Base-by-base conservation (phyloP, 2,329 filamentous ascomycete species). In the Fusarium begoniae region DNA sequence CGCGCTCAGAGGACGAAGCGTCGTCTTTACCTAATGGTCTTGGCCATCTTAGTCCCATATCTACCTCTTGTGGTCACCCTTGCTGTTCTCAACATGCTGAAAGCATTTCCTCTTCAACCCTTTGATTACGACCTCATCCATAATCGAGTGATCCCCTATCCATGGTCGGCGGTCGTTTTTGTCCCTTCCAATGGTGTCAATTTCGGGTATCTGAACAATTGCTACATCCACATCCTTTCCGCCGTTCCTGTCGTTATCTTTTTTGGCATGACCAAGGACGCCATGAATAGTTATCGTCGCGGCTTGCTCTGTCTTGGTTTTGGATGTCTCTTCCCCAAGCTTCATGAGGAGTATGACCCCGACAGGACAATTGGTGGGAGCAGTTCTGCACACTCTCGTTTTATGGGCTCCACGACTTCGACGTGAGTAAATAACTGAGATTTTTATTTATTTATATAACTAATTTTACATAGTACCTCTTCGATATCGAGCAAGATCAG, bases 251-350 rank as follows among this genome's bases (percentile, higher is more conserved):
- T 90, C 54, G 87, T 90, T 47, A 47, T 84, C 37, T 89, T 89
- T 79, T 90, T 90, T 63, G 89, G 89, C 51, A 85, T 85, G 66
- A 89, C 86, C n/a, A 83, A 83, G 32, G 88, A 90, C 37, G 87
- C 87, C 17, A 80, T 85, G 68, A 87, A 87, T 64, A 81, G 81
- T 59, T 90, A 90, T 77, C 83, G 87, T 26, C 59, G 70, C 3
- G 73, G 78, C 11, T 74, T 86, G 11, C 75, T 88, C 11, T 70
- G 67, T 13, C 6, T 86, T 32, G 85, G 87, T 1, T 75, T 88
- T 3, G 86, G 84, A 37, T 80, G 69, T 32, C 22, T 86, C 24
- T 88, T 87, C 68, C 85, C 87, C 1, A 69, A 70, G 9, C 81
- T 88, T 10, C 69, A 79, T 13, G 66, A 83, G 17, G 83, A 83